phyloP scores from a whole-genome alignment of 2,329 filamentous ascomycete genomes.

The Fusarium poae region DNA sequence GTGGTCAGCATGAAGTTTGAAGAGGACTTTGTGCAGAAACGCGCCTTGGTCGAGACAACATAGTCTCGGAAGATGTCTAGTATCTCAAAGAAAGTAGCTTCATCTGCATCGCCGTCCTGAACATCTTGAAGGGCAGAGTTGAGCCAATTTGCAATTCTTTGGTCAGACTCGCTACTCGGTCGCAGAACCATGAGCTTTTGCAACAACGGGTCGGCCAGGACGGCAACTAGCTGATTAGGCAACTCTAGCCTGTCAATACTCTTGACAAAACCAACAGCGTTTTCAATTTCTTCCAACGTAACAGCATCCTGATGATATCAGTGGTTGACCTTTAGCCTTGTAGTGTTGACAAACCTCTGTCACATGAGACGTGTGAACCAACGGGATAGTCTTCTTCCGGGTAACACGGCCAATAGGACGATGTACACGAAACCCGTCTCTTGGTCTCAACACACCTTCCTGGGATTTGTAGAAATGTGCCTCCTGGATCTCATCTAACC shows the following conservation, averaged over 20 bases:
- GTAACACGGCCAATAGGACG: constrained; percentile 55
- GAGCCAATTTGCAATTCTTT: constrained; percentile 71
- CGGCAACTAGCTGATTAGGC: constrained; percentile 84
- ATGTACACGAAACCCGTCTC: constrained; percentile 72
- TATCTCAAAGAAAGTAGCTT: constrained; percentile 65
- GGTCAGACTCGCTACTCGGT: constrained; percentile 64
- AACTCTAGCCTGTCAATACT: constrained; percentile 83
- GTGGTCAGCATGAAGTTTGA: constrained; percentile 22
- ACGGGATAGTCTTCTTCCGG: constrained; percentile 66
- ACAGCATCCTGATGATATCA: constrained; percentile 64
- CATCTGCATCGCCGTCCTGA: constrained; percentile 64
- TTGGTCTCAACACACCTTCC: constrained; percentile 53
- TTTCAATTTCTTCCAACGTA: constrained; percentile 83
- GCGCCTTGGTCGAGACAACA: constrained; percentile 67
- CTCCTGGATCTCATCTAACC: constrained; percentile 76
- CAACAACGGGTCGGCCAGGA: constrained; percentile 79
- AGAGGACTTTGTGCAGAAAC: constrained; percentile 16
- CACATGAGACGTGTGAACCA: constrained; percentile 80
- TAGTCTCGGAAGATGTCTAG: constrained; percentile 69
- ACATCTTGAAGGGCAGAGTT: constrained; percentile 68
- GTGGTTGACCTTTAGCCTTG: background rate
- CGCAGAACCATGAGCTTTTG: constrained; percentile 81
- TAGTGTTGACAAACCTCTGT: constrained; percentile 66
- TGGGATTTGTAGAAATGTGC: constrained; percentile 63
- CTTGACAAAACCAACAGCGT: constrained; percentile 75